phyloP scores from a whole-genome alignment of 345 rosid genomes.

The Pseudoturritis turrita region DNA sequence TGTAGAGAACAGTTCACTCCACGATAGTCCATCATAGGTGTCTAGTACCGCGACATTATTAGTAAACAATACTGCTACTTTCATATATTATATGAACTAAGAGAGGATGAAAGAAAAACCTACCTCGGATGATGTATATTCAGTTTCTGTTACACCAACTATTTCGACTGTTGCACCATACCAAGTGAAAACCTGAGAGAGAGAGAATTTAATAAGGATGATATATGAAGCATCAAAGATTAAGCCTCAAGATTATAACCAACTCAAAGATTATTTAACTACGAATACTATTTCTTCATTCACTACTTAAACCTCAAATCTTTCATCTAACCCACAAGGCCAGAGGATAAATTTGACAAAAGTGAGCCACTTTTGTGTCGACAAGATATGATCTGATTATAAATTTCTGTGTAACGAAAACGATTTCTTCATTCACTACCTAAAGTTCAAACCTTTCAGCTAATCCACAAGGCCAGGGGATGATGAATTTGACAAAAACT shows the following conservation, averaged over 20 bases:
- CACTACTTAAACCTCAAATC: no score
- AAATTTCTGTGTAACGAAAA: background rate
- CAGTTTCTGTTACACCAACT: slow-evolving; percentile 55
- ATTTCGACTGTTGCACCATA: slow-evolving; percentile 72
- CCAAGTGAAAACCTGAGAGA: slow-evolving; percentile 70
- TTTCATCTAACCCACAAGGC: no score
- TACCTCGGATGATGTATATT: slow-evolving; percentile 67
- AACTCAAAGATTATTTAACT: no score
- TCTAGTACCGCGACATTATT: slow-evolving; percentile 32
- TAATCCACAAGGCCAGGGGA: background rate
- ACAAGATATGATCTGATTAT: no score
- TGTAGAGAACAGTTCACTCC: slow-evolving; percentile 59
- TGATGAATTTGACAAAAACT: background rate
- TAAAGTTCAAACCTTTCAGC: background rate
- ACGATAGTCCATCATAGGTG: slow-evolving; percentile 78
- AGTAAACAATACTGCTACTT: background rate
- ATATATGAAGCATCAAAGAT: no score
- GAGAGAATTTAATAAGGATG: no score
- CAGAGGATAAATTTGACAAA: background rate
- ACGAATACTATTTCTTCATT: no score
- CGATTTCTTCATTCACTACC: background rate
- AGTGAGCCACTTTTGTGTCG: no score
- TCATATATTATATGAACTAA: background rate
- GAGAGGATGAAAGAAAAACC: background rate
- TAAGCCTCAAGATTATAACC: no score